These are phyloP conservation scores for Mitragyna speciosa DNA, from an alignment of 257 asterid species.

Conservation along the genomic window DNA sequence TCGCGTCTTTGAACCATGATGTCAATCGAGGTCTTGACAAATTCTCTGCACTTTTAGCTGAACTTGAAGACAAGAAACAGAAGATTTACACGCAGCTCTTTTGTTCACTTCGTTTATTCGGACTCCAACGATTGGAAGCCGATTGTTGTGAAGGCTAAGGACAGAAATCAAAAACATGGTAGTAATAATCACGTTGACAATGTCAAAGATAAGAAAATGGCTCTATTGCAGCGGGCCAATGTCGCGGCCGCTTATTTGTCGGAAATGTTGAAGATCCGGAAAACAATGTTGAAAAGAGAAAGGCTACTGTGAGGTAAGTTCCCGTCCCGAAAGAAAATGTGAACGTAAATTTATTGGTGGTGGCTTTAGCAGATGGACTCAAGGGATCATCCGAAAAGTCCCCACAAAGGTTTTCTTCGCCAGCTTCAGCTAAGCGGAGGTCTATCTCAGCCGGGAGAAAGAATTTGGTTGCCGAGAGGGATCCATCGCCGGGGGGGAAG, in stretches of 20 bases:
- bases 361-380: neutral
- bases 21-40: conserved; percentile 52
- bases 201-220: neutral
- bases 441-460: conserved; percentile 61
- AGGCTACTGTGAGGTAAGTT: conserved; percentile 32
- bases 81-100: conserved; percentile 44
- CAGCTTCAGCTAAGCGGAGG: conserved; percentile 62
- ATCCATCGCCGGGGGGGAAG: conserved; percentile 78
- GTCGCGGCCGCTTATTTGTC: conserved; percentile 50
- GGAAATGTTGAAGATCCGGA: conserved; percentile 27
- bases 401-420: conserved; percentile 70
- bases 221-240: neutral
- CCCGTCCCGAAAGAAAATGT: conserved; percentile 58
- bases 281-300: conserved; percentile 16
- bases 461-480: conserved; percentile 54
- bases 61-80: conserved; percentile 45
- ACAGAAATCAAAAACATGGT: neutral
- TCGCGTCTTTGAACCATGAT: conserved; percentile 52
- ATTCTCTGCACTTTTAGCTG: conserved; percentile 45
- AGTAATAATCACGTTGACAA: neutral
- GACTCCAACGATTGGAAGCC: conserved; percentile 37
- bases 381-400: conserved; percentile 40
- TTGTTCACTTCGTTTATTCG: conserved; percentile 41
- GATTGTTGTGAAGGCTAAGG: conserved; percentile 39
- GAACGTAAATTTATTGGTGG: conserved; percentile 32